phyloP scores from a whole-genome alignment of 257 asterid species.

The Forsythia suspensa region DNA sequence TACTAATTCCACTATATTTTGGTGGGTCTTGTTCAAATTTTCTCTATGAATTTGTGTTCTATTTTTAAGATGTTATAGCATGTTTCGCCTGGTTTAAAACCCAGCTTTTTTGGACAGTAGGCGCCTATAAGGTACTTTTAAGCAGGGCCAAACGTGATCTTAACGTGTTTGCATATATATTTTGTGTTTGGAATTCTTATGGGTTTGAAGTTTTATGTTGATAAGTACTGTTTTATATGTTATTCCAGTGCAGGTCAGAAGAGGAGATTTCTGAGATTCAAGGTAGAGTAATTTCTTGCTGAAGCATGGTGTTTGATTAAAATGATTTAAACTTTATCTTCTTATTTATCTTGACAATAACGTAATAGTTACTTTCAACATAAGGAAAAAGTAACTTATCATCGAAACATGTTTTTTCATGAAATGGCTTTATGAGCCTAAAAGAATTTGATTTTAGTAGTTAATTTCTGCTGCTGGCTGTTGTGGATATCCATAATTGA shows the following conservation, averaged over 20 bases:
- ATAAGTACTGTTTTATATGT: slow-evolving; percentile 42
- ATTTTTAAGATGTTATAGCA: neutral
- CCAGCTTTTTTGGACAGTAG: neutral
- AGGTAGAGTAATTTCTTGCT: slow-evolving; percentile 43
- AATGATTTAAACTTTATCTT: no score
- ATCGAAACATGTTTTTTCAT: neutral
- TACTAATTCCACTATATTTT: slow-evolving; percentile 82
- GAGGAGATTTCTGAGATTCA: slow-evolving; percentile 97
- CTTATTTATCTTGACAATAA: no score
- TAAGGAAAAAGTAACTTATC: neutral
- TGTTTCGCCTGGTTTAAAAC: neutral
- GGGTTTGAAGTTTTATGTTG: slow-evolving; percentile 21
- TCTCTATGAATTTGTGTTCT: neutral
- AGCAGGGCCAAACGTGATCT: neutral
- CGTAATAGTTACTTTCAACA: no score
- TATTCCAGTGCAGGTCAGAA: slow-evolving; percentile 98
- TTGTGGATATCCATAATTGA: neutral
- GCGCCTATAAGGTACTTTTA: neutral
- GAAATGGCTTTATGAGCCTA: neutral
- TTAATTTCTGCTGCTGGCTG: neutral
- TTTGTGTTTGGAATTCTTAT: neutral
- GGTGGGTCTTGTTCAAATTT: slow-evolving; percentile 62
- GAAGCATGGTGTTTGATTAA: neutral
- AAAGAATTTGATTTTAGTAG: neutral
- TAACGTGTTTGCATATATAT: neutral